A percentile compares a stretch with the other conserved stretches of the same genome.
These are phyloP conservation scores for Fibroporia radiculosa DNA, from an alignment of 768 basidiomycete species.

Conservation along the genomic window DNA sequence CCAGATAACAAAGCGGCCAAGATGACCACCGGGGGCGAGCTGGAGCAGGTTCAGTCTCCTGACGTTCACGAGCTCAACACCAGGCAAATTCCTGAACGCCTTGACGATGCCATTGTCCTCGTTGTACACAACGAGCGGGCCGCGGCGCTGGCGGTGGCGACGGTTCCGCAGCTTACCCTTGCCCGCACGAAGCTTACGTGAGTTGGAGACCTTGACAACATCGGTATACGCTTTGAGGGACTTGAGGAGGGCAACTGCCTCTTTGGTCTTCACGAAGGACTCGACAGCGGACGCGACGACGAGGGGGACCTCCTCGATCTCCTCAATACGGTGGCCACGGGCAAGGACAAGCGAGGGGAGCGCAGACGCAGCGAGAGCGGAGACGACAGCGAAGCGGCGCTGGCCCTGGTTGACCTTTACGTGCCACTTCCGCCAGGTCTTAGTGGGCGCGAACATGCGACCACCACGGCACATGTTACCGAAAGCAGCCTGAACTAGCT, in stretches of 20 bases:
- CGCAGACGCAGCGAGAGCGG: constrained; percentile 95
- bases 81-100: constrained; percentile 98
- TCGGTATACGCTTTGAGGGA: constrained; percentile 83
- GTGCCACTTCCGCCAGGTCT: constrained; percentile 99
- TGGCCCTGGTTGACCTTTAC: constrained; percentile 99
- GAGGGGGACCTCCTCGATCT: constrained; percentile 93
- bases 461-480: constrained; percentile 99
- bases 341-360: constrained; percentile 98
- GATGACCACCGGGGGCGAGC: constrained; percentile 98
- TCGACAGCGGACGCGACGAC: constrained; percentile 77
- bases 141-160: constrained; percentile 93
- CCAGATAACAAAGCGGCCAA: constrained; percentile 99
- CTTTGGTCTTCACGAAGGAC: constrained; percentile 92
- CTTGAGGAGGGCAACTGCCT: constrained; percentile 92
- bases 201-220: constrained; percentile 95
- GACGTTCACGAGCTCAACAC: constrained; percentile 96
- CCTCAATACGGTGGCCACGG: constrained; percentile 97
- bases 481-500: constrained; percentile 73
- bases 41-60: constrained; percentile 93
- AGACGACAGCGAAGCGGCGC: constrained; percentile 95
- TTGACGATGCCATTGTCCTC: constrained; percentile 97
- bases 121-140: constrained; percentile 94
- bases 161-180: constrained; percentile 98
- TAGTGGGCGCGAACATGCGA: constrained; percentile 99
- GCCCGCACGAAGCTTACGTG: constrained; percentile 92